Evolutionary conservation across 106 monocot species (phyloP).

Genomic region (Narthecium ossifragum): DNA sequence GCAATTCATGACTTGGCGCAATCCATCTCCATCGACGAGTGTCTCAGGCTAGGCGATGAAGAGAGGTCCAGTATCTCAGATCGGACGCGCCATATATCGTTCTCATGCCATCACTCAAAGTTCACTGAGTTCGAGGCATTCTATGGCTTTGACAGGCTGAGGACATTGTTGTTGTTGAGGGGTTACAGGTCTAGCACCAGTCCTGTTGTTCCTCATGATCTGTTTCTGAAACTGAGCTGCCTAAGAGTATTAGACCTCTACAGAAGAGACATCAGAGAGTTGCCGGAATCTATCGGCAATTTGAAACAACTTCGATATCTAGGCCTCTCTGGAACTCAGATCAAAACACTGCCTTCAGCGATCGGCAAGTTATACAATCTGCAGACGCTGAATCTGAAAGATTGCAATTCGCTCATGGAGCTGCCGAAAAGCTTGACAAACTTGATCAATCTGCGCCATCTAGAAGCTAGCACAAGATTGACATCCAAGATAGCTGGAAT

Average conservation of each 20-base stretch:
- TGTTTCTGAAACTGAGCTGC: constrained; percentile 12
- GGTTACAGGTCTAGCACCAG: constrained; percentile 7
- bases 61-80: neutral
- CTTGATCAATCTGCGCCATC: constrained; percentile 13
- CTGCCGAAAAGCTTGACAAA: constrained; percentile 10
- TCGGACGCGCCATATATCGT: constrained; percentile 3
- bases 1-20: constrained; percentile 8
- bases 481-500: constrained; percentile 5
- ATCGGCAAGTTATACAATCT: constrained; percentile 13
- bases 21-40: constrained; percentile 4
- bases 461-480: constrained; percentile 8
- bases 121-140: constrained; percentile 4
- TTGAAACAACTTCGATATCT: constrained; percentile 20
- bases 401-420: neutral
- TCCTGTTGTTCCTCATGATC: constrained; percentile 12
- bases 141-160: constrained; percentile 11
- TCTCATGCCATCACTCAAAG: constrained; percentile 5
- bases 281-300: constrained; percentile 24
- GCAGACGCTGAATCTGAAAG: constrained; percentile 12
- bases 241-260: constrained; percentile 31
- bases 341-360: constrained; percentile 10
- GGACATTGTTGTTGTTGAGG: constrained; percentile 15
- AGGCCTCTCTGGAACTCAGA: constrained; percentile 4
- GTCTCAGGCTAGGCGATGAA: constrained; percentile 3
- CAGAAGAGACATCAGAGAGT: constrained; percentile 1